Evolutionary conservation across 2,329 filamentous ascomycete genomes (phyloP), one percentile per base, ranked within the genome.

Genomic region (Fusarium agapanthi): DNA sequence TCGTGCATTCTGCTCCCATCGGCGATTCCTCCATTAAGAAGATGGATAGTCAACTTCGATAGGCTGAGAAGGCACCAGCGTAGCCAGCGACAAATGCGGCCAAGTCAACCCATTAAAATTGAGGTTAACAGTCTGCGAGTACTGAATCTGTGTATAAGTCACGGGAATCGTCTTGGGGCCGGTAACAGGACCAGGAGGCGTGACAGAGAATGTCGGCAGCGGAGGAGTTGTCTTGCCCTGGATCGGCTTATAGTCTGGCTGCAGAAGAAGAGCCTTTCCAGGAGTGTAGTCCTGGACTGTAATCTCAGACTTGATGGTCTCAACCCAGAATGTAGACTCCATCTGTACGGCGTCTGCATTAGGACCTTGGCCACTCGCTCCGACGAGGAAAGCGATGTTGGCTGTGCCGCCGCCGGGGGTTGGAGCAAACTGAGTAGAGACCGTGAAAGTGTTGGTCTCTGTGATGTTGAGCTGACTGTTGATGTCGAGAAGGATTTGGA

Each of bases 101-200:
- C 61, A 65, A 5, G 13, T 65, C 20, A 65, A 7, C 5, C 57
- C 61, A 12, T 16, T 8, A 18, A 64, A 64, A 13, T 65, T 62
- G 3, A 65, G 57, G 14, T 45, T 28, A 4, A 65, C 61, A 14
- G 24, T 65, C 32, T 65, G 61, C 3, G 61, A 41, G 26, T 65
- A 65, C 45, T 65, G 57, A n/a, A 65, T 65, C 57, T 65, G 61
- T 5, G 57, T 65, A 18, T 65, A 65, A 28, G 45, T 45, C 38
- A 65, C 61, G 9, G 45, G 34, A 1, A 65, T 65, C 0, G 57
- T 45, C 18, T 62, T 53, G 3, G 45, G 38, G 0, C 45, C 44
- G 6, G 58, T 63, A 3, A 45, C 34, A 24, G 45, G 26, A 3
- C 38, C 40, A 4, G 61, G 58, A 22, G 58, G 57, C 5, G 45